These are phyloP conservation scores for Panus rudis DNA, from an alignment of 768 basidiomycete genomes.

Conservation along the genomic window DNA sequence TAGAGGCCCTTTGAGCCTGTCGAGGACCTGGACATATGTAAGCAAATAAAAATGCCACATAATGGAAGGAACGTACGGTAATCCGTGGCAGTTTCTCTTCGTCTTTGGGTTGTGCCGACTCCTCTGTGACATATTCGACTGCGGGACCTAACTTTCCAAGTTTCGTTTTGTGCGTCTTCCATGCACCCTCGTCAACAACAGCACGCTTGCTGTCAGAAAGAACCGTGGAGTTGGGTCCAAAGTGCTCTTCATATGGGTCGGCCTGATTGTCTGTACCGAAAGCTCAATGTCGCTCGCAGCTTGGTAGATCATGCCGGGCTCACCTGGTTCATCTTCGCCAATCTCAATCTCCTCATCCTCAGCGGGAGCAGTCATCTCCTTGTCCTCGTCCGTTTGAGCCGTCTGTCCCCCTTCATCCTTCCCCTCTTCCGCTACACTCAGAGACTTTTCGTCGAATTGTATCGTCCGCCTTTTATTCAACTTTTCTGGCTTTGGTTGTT, in stretches of 20 bases:
- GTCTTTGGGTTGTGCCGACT: constrained; percentile 17
- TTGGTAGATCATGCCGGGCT: constrained; percentile 4
- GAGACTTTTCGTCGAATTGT: constrained; percentile 24
- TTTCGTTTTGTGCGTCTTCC: constrained; percentile 45
- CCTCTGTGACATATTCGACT: constrained; percentile 43
- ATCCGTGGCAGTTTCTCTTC: neutral
- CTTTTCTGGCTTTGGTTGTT: constrained; percentile 41
- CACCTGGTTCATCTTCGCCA: constrained; percentile 14
- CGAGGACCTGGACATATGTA: constrained; percentile 38
- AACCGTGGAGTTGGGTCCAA: constrained; percentile 50
- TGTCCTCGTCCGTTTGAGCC: constrained; percentile 11
- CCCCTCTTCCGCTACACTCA: constrained; percentile 14
- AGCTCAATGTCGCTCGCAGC: neutral
- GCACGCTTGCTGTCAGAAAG: constrained; percentile 43
- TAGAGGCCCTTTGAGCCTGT: constrained; percentile 52
- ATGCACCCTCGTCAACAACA: constrained; percentile 48
- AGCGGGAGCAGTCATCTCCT: constrained; percentile 10
- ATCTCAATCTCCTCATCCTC: constrained; percentile 16
- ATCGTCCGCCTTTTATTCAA: constrained; percentile 59
- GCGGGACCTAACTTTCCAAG: constrained; percentile 54
- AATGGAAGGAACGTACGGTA: neutral
- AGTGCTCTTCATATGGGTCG: constrained; percentile 68
- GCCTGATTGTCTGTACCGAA: constrained; percentile 12
- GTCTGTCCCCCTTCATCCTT: constrained; percentile 4
- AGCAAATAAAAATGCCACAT: neutral